A percentile compares a stretch with the other conserved stretches of the same genome.
phyloP scores from a whole-genome alignment of 345 rosid genomes.

The Dipteronia sinensis region DNA sequence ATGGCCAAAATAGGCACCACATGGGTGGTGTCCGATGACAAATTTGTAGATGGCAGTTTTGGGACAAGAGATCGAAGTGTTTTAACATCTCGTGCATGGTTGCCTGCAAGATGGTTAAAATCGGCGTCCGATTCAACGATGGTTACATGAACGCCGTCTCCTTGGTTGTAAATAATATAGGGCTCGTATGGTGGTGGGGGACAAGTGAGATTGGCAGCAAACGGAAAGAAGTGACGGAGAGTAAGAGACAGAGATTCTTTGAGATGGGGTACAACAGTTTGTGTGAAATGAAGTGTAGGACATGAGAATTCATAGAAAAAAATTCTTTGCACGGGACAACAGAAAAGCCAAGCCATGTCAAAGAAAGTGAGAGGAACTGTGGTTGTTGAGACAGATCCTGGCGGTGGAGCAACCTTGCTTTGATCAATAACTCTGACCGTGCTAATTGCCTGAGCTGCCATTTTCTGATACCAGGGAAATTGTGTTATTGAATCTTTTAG shows the following conservation, averaged over 20 bases:
- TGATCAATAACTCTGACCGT: conserved; percentile 19
- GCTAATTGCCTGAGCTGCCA: neutral
- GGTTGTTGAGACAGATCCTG: conserved; percentile 29
- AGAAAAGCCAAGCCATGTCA: conserved; percentile 31
- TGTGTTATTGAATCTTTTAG: too few relatives aligned
- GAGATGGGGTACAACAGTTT: conserved; percentile 39
- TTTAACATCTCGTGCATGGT: conserved; percentile 29
- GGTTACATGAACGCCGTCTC: conserved; percentile 29
- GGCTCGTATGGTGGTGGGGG: conserved; percentile 32
- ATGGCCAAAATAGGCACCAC: conserved; percentile 28
- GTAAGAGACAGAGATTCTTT: conserved; percentile 47
- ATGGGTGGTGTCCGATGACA: neutral
- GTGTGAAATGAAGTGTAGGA: conserved; percentile 29
- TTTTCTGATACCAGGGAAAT: neutral
- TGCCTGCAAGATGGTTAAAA: conserved; percentile 20
- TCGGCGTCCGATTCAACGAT: conserved; percentile 39
- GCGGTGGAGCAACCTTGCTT: conserved; percentile 35
- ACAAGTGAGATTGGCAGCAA: conserved; percentile 29
- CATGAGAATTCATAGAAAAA: conserved; percentile 41
- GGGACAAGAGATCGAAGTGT: conserved; percentile 34
- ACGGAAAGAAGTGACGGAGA: conserved; percentile 52
- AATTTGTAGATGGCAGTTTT: conserved; percentile 11
- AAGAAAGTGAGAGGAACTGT: conserved; percentile 45
- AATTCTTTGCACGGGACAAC: conserved; percentile 23
- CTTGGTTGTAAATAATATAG: conserved; percentile 29